Conservation (phyloP, 441 rosid genomes). For the Mallotus japonicus region DNA sequence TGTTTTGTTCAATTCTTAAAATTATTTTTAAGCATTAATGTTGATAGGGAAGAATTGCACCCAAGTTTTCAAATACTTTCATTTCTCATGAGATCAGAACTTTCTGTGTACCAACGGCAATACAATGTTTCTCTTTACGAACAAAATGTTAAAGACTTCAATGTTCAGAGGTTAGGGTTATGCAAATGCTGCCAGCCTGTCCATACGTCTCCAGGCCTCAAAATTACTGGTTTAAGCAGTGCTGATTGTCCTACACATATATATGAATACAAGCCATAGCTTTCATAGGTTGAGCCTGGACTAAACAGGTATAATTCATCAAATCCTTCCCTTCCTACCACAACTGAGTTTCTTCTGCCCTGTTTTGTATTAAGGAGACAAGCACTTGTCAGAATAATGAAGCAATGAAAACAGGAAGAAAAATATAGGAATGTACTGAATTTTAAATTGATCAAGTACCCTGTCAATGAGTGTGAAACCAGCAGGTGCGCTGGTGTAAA, state of each 20-base stretch:
- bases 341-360: slow-evolving; percentile 88
- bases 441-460: slow-evolving; percentile 30
- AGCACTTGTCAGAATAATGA: not conserved
- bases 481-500: slow-evolving; percentile 75
- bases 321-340: slow-evolving; percentile 64
- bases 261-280: slow-evolving; percentile 66
- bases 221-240: slow-evolving; percentile 53
- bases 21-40: not conserved
- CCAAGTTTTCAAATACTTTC: no score
- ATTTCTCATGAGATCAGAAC: no score
- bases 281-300: slow-evolving; percentile 73
- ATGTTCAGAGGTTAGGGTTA: slow-evolving; percentile 61
- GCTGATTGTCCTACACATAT: slow-evolving; percentile 70
- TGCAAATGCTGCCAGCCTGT: slow-evolving; percentile 60
- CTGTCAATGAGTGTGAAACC: slow-evolving; percentile 70
- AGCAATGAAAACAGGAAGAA: not conserved
- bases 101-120: no score
- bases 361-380: slow-evolving; percentile 22
- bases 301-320: slow-evolving; percentile 75
- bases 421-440: not conserved
- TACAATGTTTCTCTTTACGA: not conserved
- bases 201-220: slow-evolving; percentile 68
- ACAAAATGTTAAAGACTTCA: not conserved
- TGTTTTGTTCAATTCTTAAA: not conserved
- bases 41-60: not conserved